A percentile compares a stretch with the other conserved stretches of the same genome.
These are phyloP conservation scores for Xylariaceae sp. DNA, from an alignment of 2,329 filamentous ascomycete genomes.

Conservation along the genomic window DNA sequence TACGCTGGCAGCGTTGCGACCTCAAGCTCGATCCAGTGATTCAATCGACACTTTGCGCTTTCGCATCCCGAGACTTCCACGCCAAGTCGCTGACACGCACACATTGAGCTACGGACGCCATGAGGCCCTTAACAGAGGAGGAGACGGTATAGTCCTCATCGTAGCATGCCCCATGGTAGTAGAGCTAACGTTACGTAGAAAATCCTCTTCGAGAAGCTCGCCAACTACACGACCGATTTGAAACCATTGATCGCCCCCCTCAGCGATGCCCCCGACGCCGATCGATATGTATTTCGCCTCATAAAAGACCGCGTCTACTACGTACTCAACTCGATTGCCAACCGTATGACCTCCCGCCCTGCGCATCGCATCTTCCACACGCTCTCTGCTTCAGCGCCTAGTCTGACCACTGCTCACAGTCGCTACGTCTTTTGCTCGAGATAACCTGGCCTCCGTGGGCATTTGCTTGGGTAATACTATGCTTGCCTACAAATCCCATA, in stretches of 20 bases:
- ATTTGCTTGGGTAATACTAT: slow-evolving; percentile 64
- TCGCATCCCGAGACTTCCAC: not conserved
- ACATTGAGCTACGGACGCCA: slow-evolving; percentile 8
- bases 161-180: not conserved
- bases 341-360: slow-evolving; percentile 38
- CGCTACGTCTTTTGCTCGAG: slow-evolving; percentile 77
- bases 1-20: slow-evolving; percentile 6
- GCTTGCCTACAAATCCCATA: no score
- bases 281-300: slow-evolving; percentile 82
- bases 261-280: slow-evolving; percentile 61
- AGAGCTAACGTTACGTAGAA: slow-evolving; percentile 45
- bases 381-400: not conserved
- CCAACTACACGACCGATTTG: slow-evolving; percentile 84
- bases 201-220: slow-evolving; percentile 86
- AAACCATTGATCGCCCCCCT: slow-evolving; percentile 78
- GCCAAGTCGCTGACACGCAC: no score
- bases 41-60: not conserved
- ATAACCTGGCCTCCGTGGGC: slow-evolving; percentile 80
- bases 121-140: slow-evolving; percentile 59
- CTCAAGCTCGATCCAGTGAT: not conserved
- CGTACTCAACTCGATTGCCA: slow-evolving; percentile 82
- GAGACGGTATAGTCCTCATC: slow-evolving; percentile 39
- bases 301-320: slow-evolving; percentile 83
- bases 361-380: not conserved
- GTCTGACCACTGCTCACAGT: slow-evolving; percentile 34